Evolutionary conservation across 306 rosid species (phyloP).

Genomic region (Trichosanthes cucumerina): DNA sequence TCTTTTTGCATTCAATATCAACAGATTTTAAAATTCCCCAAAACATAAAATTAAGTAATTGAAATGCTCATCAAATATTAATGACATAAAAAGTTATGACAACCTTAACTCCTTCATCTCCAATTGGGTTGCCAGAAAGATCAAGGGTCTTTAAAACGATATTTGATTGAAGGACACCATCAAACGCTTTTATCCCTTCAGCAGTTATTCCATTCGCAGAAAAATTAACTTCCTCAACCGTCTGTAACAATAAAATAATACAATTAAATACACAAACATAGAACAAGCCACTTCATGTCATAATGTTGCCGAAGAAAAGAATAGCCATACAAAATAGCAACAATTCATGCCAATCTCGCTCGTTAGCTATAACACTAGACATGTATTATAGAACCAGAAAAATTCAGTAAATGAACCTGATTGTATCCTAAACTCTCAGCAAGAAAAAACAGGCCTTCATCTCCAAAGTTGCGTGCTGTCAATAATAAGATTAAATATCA

Average conservation of each 20-base stretch:
- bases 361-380: not conserved
- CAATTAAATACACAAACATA: not conserved
- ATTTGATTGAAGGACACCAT: constrained; percentile 90
- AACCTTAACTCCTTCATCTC: constrained; percentile 94
- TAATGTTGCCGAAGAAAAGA: not conserved
- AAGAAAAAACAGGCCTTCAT: constrained; percentile 87
- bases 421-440: constrained; percentile 84
- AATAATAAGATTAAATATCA: constrained; percentile 7
- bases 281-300: not conserved
- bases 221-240: constrained; percentile 84
- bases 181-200: constrained; percentile 83
- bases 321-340: not conserved
- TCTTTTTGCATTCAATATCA: not conserved
- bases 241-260: constrained; percentile 31
- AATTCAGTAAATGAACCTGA: constrained; percentile 38
- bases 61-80: not conserved
- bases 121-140: constrained; percentile 92
- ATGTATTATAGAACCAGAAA: constrained; percentile 10
- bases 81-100: constrained; percentile 12
- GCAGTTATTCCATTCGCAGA: constrained; percentile 97
- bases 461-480: constrained; percentile 92
- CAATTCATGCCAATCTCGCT: not conserved
- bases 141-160: constrained; percentile 69
- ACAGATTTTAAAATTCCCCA: not conserved
- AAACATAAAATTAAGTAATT: not conserved